Conservation (phyloP, 805 yeast genomes). For the Yarrowia divulgata region DNA sequence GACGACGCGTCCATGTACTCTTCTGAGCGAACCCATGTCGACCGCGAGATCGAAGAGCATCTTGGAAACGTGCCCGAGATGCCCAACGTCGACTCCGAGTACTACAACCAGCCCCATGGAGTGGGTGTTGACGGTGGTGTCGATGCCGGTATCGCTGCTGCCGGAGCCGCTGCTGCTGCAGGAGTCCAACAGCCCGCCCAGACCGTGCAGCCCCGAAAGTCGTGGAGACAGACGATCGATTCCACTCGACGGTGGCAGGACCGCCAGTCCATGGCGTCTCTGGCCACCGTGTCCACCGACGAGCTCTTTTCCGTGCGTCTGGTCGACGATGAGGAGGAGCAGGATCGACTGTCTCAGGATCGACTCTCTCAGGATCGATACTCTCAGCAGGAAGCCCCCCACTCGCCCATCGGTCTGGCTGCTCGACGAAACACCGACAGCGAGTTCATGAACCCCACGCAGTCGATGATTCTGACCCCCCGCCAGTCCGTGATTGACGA, state of each 20-base stretch:
- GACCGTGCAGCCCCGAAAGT: slow-evolving; percentile 54
- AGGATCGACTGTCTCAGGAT: no score
- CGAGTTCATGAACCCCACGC: slow-evolving; percentile 46
- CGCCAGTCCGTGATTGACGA: slow-evolving; percentile 45
- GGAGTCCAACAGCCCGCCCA: slow-evolving; percentile 39
- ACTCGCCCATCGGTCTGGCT: slow-evolving; percentile 12
- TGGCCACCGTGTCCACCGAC: slow-evolving; percentile 85
- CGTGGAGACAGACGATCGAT: slow-evolving; percentile 64
- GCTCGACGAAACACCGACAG: slow-evolving; percentile 40
- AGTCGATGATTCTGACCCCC: slow-evolving; percentile 45
- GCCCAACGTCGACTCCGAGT: slow-evolving; percentile 30
- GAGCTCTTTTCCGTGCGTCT: slow-evolving; percentile 80
- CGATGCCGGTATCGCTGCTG: slow-evolving; percentile 31
- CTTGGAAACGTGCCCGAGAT: slow-evolving; percentile 7
- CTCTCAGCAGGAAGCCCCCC: slow-evolving; percentile 16
- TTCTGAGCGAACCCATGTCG: slow-evolving; percentile 36
- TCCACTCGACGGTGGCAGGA: slow-evolving; percentile 54
- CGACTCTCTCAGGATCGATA: no score
- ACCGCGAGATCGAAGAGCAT: slow-evolving; percentile 17
- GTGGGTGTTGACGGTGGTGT: neutral
- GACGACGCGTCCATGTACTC: slow-evolving; percentile 33
- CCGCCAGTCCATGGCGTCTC: slow-evolving; percentile 72
- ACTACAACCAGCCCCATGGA: slow-evolving; percentile 23
- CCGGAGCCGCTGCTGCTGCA: slow-evolving; percentile 40
- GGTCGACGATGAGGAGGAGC: slow-evolving; percentile 56